Conservation (phyloP, 1,284 basidiomycete genomes). For the Cutaneotrichosporon sp. region DNA sequence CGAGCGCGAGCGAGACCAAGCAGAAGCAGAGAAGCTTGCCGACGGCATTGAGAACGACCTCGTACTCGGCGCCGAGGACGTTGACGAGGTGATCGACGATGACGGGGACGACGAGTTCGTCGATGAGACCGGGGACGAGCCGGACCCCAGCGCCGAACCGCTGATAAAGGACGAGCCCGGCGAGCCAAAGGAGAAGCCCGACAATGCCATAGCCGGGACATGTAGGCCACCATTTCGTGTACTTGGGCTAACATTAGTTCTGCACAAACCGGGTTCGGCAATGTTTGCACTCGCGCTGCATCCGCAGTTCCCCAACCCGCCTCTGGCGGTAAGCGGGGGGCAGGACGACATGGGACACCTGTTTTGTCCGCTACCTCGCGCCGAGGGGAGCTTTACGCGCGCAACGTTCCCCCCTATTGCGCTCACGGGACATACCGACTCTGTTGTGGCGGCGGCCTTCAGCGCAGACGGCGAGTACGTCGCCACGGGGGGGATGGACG, state of each 20-base stretch:
- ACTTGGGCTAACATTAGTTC: slow-evolving; percentile 31
- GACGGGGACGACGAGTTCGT: slow-evolving; percentile 58
- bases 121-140: slow-evolving; percentile 49
- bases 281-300: slow-evolving; percentile 84
- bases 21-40: slow-evolving; percentile 1
- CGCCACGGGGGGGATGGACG: slow-evolving; percentile 96
- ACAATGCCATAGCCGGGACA: slow-evolving; percentile 25
- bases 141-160: slow-evolving; percentile 40
- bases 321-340: slow-evolving; percentile 83
- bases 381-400: slow-evolving; percentile 30
- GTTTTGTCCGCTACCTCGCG: slow-evolving; percentile 53
- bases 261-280: slow-evolving; percentile 51
- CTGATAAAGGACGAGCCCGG: slow-evolving; percentile 21
- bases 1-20: background rate
- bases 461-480: slow-evolving; percentile 84
- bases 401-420: slow-evolving; percentile 74
- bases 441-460: slow-evolving; percentile 74
- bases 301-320: slow-evolving; percentile 62
- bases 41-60: slow-evolving; percentile 9
- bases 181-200: slow-evolving; percentile 18
- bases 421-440: slow-evolving; percentile 87
- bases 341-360: slow-evolving; percentile 93
- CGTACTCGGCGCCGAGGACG: slow-evolving; percentile 12
- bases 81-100: slow-evolving; percentile 49
- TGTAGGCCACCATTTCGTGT: slow-evolving; percentile 13